Conservation (phyloP, 352 stramenopile genomes). For the Thraustotheca clavata region DNA sequence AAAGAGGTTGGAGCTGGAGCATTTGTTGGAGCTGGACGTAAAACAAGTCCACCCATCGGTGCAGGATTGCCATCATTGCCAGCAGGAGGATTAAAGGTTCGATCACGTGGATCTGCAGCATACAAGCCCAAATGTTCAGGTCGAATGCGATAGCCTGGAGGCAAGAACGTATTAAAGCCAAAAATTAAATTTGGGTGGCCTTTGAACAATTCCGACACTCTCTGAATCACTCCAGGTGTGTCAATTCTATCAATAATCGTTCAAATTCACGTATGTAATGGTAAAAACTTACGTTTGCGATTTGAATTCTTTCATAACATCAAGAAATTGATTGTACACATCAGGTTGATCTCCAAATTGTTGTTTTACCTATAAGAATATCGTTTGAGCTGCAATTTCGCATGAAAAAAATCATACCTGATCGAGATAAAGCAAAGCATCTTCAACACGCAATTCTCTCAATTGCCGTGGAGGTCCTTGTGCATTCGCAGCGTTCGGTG, state of each 20-base stretch:
- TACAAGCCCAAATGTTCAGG: conserved; percentile 32
- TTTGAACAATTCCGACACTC: conserved; percentile 97
- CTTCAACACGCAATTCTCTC: conserved; percentile 90
- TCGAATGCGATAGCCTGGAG: conserved; percentile 87
- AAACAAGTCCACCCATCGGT: background rate
- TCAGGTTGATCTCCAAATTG: conserved; percentile 98
- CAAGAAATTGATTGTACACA: conserved; percentile 99
- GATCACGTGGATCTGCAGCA: background rate
- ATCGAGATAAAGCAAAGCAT: conserved; percentile 99
- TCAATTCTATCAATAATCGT: conserved; percentile 78
- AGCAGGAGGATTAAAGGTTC: background rate
- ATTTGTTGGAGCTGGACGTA: background rate
- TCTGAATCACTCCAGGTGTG: conserved; percentile 96
- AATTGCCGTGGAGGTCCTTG: conserved; percentile 28
- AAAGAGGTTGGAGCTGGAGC: background rate
- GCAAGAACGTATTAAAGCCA: conserved; percentile 99
- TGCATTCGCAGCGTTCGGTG: background rate
- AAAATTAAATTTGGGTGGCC: conserved; percentile 98
- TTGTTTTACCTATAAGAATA: conserved; percentile 90
- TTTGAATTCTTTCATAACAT: conserved; percentile 99
- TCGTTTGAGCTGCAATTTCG: background rate
- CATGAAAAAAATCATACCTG: conserved; percentile 56
- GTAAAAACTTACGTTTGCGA: conserved; percentile 70
- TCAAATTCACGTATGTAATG: background rate
- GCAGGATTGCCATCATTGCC: background rate